A percentile compares a stretch with the other conserved stretches of the same genome.
Conservation (phyloP, 148 eudicot species). For the Rhododendron griersonianum region DNA sequence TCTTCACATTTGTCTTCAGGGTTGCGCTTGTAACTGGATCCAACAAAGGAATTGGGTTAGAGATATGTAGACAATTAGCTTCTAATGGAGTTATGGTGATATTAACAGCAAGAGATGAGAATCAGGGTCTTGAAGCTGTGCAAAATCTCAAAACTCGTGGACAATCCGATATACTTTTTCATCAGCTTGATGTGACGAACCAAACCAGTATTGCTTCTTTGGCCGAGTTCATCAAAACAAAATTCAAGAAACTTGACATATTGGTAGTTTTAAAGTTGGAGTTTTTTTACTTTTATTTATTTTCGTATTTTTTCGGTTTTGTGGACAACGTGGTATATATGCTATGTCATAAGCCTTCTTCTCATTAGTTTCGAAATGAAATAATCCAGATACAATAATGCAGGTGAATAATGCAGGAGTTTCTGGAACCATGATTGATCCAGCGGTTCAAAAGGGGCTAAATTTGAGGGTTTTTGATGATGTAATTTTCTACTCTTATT, state of each 20-base stretch:
- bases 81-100: conserved; percentile 14
- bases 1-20: not conserved
- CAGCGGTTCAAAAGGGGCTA: not conserved
- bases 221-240: conserved; percentile 9
- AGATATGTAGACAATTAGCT: conserved; percentile 19
- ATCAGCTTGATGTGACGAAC: conserved; percentile 21
- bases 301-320: not conserved
- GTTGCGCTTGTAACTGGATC: conserved; percentile 24
- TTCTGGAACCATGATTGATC: not conserved
- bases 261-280: conserved; percentile 2
- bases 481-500: not conserved
- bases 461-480: not conserved
- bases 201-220: conserved; percentile 13
- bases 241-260: conserved; percentile 22
- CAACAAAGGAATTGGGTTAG: conserved; percentile 24
- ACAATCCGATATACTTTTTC: conserved; percentile 8
- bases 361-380: not conserved
- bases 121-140: conserved; percentile 16
- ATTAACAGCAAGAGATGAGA: conserved; percentile 26
- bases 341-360: too few relatives aligned
- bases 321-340: not conserved
- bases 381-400: not conserved
- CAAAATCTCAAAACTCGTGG: conserved; percentile 15
- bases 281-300: not conserved
- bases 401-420: conserved; percentile 23